These are phyloP conservation scores for Arthrinium phaeospermum DNA, from an alignment of 2,329 filamentous ascomycete genomes.

Conservation along the genomic window DNA sequence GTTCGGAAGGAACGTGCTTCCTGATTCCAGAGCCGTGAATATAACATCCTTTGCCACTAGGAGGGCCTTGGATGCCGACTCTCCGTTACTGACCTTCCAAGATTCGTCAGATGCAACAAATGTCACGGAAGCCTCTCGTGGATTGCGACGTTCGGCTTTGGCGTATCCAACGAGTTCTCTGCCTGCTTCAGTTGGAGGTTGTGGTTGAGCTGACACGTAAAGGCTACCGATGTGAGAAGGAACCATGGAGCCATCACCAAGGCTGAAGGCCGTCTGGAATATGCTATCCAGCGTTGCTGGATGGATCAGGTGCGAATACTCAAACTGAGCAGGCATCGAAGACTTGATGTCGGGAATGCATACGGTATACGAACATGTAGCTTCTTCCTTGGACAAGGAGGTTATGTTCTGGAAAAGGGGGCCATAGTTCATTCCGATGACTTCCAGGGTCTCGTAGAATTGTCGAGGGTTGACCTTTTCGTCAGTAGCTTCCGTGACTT, in stretches of 20 bases:
- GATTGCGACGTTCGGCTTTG: conserved; percentile 41
- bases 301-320: conserved; percentile 62
- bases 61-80: conserved; percentile 33
- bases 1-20: conserved; percentile 49
- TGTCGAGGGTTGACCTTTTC: conserved; percentile 48
- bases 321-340: conserved; percentile 58
- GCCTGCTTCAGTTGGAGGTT: conserved; percentile 39
- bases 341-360: conserved; percentile 55
- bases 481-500: conserved; percentile 34
- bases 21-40: conserved; percentile 45
- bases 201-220: conserved; percentile 47
- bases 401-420: conserved; percentile 55
- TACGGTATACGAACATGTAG: conserved; percentile 45
- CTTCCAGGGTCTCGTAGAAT: conserved; percentile 56
- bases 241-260: conserved; percentile 54
- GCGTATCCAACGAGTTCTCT: conserved; percentile 49
- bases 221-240: conserved; percentile 53
- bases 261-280: conserved; percentile 57
- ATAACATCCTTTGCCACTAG: conserved; percentile 53
- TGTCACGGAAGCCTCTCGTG: conserved; percentile 47
- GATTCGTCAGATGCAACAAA: conserved; percentile 49
- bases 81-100: conserved; percentile 26
- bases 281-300: conserved; percentile 62
- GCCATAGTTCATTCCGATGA: conserved; percentile 59
- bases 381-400: conserved; percentile 39